Evolutionary conservation across 2,329 filamentous ascomycete species (phyloP), one percentile per base, ranked within the genome.

Genomic region (Aspergillus brasiliensis): DNA sequence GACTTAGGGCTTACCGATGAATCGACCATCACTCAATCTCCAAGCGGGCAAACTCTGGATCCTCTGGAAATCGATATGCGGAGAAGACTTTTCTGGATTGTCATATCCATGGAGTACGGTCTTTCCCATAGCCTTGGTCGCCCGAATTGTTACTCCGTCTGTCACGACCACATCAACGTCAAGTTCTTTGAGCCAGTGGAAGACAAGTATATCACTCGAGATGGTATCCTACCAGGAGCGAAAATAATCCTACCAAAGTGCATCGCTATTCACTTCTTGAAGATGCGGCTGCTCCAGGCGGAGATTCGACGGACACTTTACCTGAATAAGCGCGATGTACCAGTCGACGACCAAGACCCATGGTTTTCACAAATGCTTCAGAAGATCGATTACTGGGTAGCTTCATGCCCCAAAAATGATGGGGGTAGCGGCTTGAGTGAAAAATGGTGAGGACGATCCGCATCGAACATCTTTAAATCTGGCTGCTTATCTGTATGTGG

Each of bases 261-360:
- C 68, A 88, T 96, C 25, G 89, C 92, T 2, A 92, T 97, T 62
- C 94, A 99, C 73, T 95, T 96, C 69, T 92, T 92, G 80, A 94
- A 91, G 72, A 96, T 97, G 91, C 85, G 92, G 57, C 77, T 96
- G 59, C 81, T 93, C 11, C 93, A 97, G 73, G 86, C 93, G 13
- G 94, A 98, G 75, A 95, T 97, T 46, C 85, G 92, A 59, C 86
- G 92, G 59, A 89, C 88, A 6, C 81, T 98, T 0, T 98, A 99
- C 73, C 89, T 96, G 67, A 89, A 88, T 75, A 95, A 95, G 75
- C 85, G 89, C 47, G 79, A 86, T 0, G 88, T 91, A 53, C 93
- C 94, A 0, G 86, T 85, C 56, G 86, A 89, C 71, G 92, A 97
- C 69, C 83, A 86, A 42, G 90, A 97, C 76, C 91, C 91, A 1